Evolutionary conservation across 768 basidiomycete genomes (phyloP), one percentile per base, ranked within the genome.

Genomic region (Suillus paluster): DNA sequence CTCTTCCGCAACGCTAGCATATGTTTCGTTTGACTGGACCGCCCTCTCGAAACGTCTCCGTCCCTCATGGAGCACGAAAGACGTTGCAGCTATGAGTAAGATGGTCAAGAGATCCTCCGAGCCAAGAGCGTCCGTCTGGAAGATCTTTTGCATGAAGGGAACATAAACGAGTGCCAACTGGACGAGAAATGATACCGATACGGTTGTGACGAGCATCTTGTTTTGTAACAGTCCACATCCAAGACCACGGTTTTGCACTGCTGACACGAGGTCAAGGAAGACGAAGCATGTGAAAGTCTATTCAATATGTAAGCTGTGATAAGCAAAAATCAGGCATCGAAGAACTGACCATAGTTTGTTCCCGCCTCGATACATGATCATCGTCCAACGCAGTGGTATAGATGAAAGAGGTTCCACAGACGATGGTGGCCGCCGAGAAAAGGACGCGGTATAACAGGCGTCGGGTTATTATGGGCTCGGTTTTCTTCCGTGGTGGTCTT

Each of bases 261-360:
- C 97, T 42, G 95, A 98, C 11, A 95, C 91, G 48, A 99, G 86
- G 76, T 99, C 97, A 64, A 99, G 89, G 81, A 98, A 93, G 61
- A 99, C 97, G 77, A 99, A 99, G 72, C 89, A 91, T 19, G 95
- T 92, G 76, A 99, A 99, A 27, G 97, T 97, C 97, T 97, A 75
- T n/a, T 34, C 46, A 61, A 59, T 53, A 66, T 58, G 56, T 68
- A 48, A 56, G 38, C 45, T 25, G 49, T 54, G 25, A 33, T 8
- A 33, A 58, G 10, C 9, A 34, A 23, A 5, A 12, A n/a, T 27
- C 53, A 38, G 21, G 25, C 19, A 30, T 19, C 3, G 8, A 44
- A 15, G 48, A 11, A 79, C 90, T 67, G 62, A 94, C 96, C 95
- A 98, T 97, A 0, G 97, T 99, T 76, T 99, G 97, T 66, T 98